These are phyloP conservation scores for Misopates orontium DNA, from an alignment of 257 asterid species.

Conservation along the genomic window DNA sequence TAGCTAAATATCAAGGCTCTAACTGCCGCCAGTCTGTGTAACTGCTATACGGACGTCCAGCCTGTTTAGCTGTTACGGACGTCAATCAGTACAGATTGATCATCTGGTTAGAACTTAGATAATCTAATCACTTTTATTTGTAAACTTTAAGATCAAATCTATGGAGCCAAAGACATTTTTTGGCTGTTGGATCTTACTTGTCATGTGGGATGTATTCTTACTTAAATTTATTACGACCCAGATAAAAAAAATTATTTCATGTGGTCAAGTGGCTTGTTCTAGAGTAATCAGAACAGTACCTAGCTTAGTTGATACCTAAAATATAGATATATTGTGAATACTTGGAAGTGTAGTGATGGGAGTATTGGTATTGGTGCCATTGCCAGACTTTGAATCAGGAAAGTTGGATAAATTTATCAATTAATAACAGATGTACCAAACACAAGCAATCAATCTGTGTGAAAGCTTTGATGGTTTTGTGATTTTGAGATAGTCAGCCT, in stretches of 20 bases:
- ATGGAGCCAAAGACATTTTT: too few species aligned
- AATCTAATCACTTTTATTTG: too few species aligned
- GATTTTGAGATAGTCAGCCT: conserved; percentile 24
- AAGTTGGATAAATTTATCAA: conserved; percentile 10
- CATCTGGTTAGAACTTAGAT: too few species aligned
- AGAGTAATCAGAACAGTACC: neutral
- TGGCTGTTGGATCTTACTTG: too few species aligned
- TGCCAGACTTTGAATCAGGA: conserved; percentile 26
- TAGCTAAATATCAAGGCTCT: neutral
- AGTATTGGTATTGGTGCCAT: conserved; percentile 5
- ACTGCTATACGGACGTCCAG: too few species aligned
- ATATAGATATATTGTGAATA: neutral
- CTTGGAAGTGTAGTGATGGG: neutral
- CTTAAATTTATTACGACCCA: too few species aligned
- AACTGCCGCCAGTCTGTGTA: neutral
- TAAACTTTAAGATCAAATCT: too few species aligned
- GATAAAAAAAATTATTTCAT: too few species aligned
- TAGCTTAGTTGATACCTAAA: neutral
- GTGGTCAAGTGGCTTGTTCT: neutral
- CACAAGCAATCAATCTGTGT: neutral
- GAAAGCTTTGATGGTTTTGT: conserved; percentile 19
- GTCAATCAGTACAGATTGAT: too few species aligned
- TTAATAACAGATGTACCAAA: conserved; percentile 29
- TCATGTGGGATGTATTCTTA: too few species aligned
- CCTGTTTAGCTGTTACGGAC: too few species aligned